Evolutionary conservation across 345 rosid genomes (phyloP), one percentile per base, ranked within the genome.

Genomic region (Erucastrum elatum): DNA sequence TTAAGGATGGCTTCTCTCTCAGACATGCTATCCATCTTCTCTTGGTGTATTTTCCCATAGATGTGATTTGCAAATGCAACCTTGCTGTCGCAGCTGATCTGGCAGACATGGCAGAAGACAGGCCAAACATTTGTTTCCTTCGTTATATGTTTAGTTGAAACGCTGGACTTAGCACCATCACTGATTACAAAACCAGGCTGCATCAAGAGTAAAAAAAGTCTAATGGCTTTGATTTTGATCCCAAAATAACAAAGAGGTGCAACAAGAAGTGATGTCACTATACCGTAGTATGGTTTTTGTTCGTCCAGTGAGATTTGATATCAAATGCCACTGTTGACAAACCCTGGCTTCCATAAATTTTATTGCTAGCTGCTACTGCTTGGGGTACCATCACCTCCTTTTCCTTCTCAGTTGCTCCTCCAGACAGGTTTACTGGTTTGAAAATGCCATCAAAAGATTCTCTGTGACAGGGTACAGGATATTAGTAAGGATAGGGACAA

Each of bases 391-490:
- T 68, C 58, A 37, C 34, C 27, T 66, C 64, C 12, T 27, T 73
- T 61, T 62, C 9, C 64, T 46, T 51, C 53, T 51, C 61, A 74
- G 59, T 35, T 49, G 61, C 64, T 73, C 66, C 74, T 49, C 62
- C 17, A 1, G 53, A 62, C 8, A 29, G 12, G 39, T 37, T 68
- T 53, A 35, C 30, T 68, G 79, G 71, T 29, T 86, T 80, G 78
- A 84, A 21, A 21, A 84, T 66, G 66, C 41, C 72, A 75, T 75
- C 82, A 34, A 84, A 80, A 69, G 55, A 77, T 82, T 80, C 79
- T n/a, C 82, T 80, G 62, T 35, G n/a, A 16, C 65, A 74, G 68
- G 58, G 61, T 49, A 7, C 17, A 16, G 9, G 68, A 10, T 41
- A 62, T 34, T 26, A 30, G 26, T 37, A 12, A 17, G 9, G 51